phyloP scores from a whole-genome alignment of 2,329 filamentous ascomycete species.

The Ampelomyces quisqualis region DNA sequence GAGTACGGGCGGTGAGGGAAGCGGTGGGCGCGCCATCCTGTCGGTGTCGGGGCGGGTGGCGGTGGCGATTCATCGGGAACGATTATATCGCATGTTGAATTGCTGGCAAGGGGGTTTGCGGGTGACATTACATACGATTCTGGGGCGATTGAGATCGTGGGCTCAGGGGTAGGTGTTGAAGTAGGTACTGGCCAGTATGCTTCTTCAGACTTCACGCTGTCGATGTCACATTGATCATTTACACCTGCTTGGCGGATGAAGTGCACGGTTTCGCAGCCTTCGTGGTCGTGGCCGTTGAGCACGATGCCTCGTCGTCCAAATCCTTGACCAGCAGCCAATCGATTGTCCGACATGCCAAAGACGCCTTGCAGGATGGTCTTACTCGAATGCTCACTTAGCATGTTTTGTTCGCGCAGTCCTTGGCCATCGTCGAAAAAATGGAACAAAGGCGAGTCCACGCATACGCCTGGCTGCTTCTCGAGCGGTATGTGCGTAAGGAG shows the following conservation, averaged over 20 bases:
- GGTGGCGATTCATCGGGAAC: background rate
- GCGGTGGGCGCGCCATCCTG: slow-evolving; percentile 27
- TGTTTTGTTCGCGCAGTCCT: slow-evolving; percentile 86
- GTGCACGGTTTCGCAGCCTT: slow-evolving; percentile 88
- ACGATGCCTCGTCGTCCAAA: slow-evolving; percentile 73
- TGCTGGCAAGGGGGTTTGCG: slow-evolving; percentile 2
- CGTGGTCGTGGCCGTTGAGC: slow-evolving; percentile 92
- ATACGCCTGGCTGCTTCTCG: slow-evolving; percentile 78
- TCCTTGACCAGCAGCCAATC: slow-evolving; percentile 60
- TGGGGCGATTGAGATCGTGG: background rate
- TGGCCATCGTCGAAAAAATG: slow-evolving; percentile 68
- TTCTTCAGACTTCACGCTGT: slow-evolving; percentile 12
- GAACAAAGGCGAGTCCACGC: slow-evolving; percentile 82
- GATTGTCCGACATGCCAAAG: slow-evolving; percentile 71
- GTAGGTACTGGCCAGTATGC: slow-evolving; percentile 17
- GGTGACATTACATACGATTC: background rate
- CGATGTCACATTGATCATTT: slow-evolving; percentile 8
- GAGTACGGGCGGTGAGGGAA: slow-evolving; percentile 19
- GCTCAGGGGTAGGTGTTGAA: slow-evolving; percentile 2
- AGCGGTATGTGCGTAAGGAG: slow-evolving; percentile 91
- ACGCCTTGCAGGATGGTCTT: slow-evolving; percentile 75
- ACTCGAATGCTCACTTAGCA: slow-evolving; percentile 72
- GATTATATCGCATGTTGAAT: background rate
- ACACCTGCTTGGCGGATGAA: slow-evolving; percentile 47
- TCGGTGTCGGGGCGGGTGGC: slow-evolving; percentile 1